Evolutionary conservation across 1,139 yeast genomes (phyloP).

Genomic region (Yamadazyma sp.): DNA sequence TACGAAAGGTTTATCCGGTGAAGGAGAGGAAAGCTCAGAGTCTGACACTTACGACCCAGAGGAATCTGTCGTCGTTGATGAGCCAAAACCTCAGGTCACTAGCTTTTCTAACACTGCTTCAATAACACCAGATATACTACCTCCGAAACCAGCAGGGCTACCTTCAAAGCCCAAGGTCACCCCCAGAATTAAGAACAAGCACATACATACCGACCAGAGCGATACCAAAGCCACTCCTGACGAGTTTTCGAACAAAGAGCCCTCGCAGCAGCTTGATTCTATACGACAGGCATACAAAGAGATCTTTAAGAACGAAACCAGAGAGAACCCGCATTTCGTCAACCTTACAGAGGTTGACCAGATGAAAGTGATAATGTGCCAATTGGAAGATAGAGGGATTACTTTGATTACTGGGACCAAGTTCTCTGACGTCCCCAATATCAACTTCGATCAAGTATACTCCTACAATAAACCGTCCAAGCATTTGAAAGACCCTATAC

Average conservation of each 20-base stretch:
- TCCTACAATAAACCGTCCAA: constrained; percentile 42
- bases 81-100: constrained; percentile 10
- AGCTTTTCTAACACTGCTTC: no score
- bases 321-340: constrained; percentile 31
- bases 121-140: background rate
- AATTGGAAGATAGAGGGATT: constrained; percentile 28
- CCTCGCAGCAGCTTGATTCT: constrained; percentile 11
- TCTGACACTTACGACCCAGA: constrained; percentile 8
- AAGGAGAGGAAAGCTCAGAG: background rate
- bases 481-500: constrained; percentile 33
- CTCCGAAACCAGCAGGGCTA: constrained; percentile 6
- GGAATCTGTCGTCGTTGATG: background rate
- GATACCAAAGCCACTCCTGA: no score
- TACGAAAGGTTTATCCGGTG: no score
- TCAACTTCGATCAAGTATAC: constrained; percentile 40
- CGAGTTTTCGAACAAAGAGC: constrained; percentile 3
- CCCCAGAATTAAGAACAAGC: no score
- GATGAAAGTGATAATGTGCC: constrained; percentile 30
- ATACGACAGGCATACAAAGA: constrained; percentile 36
- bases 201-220: constrained; percentile 28
- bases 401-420: constrained; percentile 18
- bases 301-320: constrained; percentile 32
- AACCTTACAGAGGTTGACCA: constrained; percentile 33
- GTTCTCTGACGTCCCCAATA: constrained; percentile 14
- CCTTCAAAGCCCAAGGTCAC: constrained; percentile 16